phyloP scores from a whole-genome alignment of 371 early-diverging fungal genomes.

The Mucor velutinosus region DNA sequence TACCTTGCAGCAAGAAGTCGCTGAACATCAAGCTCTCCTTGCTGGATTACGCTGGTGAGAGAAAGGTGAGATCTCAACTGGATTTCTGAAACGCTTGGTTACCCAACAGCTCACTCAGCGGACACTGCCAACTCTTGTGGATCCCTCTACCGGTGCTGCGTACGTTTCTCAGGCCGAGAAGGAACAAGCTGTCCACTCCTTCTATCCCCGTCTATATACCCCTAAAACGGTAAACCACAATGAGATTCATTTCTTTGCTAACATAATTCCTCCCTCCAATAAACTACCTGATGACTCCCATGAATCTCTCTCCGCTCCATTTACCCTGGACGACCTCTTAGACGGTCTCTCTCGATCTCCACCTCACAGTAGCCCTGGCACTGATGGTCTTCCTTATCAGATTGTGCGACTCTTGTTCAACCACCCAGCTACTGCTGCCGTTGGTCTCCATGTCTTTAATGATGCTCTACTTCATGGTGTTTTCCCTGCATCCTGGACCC shows the following conservation, averaged over 20 bases:
- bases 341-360: no score
- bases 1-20: not conserved
- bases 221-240: not conserved
- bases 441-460: not conserved
- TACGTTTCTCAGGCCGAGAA: no score
- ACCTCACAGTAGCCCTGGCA: no score
- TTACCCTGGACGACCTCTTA: no score
- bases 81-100: constrained; percentile 6
- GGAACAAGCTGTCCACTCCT: not conserved
- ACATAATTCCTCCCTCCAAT: no score
- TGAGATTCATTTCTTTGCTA: no score
- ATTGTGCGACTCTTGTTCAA: no score
- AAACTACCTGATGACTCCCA: no score
- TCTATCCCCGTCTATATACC: constrained; percentile 5
- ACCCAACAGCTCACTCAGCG: not conserved
- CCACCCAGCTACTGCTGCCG: no score
- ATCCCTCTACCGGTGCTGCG: no score
- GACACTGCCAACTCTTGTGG: no score
- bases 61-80: constrained; percentile 9
- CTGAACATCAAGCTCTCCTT: not conserved
- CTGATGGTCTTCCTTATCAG: not conserved
- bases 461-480: not conserved
- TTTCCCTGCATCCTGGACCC: not conserved
- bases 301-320: no score
- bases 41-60: constrained; percentile 10